Percentiles rank a stretch among this genome's conserved stretches.
phyloP scores from a whole-genome alignment of 805 yeast species.

The Brettanomyces naardenensis region DNA sequence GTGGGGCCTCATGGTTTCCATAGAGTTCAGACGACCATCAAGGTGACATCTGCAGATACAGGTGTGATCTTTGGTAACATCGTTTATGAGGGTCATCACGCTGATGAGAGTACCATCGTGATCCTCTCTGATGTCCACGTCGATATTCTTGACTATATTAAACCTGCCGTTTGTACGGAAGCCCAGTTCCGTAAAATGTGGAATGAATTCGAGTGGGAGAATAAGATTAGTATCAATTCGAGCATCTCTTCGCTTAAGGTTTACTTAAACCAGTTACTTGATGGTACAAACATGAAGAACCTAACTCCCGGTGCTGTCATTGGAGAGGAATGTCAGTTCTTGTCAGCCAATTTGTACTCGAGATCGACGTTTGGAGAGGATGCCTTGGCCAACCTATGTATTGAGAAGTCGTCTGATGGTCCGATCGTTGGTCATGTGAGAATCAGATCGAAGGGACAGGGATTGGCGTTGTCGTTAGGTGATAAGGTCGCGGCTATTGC shows the following conservation, averaged over 20 bases:
- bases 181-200: slow-evolving; percentile 93
- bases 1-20: slow-evolving; percentile 98
- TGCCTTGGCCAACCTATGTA: slow-evolving; percentile 90
- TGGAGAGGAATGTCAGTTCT: slow-evolving; percentile 83
- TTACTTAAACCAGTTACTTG: slow-evolving; percentile 67
- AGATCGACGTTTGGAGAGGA: slow-evolving; percentile 94
- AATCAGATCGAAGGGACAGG: slow-evolving; percentile 96
- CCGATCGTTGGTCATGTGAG: slow-evolving; percentile 89
- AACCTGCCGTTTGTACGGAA: slow-evolving; percentile 88
- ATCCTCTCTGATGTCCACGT: slow-evolving; percentile 92
- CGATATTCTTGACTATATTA: slow-evolving; percentile 94
- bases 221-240: slow-evolving; percentile 84
- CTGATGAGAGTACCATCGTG: slow-evolving; percentile 82
- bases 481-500: slow-evolving; percentile 86
- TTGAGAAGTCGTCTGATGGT: slow-evolving; percentile 71
- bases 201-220: slow-evolving; percentile 99
- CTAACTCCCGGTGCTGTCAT: slow-evolving; percentile 87
- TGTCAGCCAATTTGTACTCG: slow-evolving; percentile 91
- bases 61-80: slow-evolving; percentile 98
- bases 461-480: slow-evolving; percentile 89
- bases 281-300: slow-evolving; percentile 89
- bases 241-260: slow-evolving; percentile 58
- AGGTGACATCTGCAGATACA: slow-evolving; percentile 95
- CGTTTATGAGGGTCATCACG: slow-evolving; percentile 92
- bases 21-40: slow-evolving; percentile 78